Percentiles rank a stretch among this genome's conserved stretches.
Evolutionary conservation across 2,329 filamentous ascomycete species (phyloP).

Genomic region (Dactylellina drechsleri): DNA sequence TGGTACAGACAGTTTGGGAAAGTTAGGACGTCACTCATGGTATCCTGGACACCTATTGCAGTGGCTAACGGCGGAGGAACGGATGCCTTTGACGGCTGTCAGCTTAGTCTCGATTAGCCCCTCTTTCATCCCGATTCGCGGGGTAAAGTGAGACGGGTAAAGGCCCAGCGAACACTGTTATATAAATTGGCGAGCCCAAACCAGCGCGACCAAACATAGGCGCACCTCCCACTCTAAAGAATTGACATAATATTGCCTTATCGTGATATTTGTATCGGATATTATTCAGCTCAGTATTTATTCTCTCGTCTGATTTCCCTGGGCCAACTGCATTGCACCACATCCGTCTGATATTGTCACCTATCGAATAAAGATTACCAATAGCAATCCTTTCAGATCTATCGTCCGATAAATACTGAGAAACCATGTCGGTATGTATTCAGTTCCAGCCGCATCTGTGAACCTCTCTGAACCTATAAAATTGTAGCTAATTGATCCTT

Average conservation of each 20-base stretch:
- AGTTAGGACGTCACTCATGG: conserved; percentile 3
- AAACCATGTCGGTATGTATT: not conserved
- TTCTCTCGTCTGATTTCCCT: not conserved
- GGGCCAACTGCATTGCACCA: not conserved
- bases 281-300: too few relatives aligned
- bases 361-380: too few relatives aligned
- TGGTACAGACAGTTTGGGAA: conserved; percentile 3
- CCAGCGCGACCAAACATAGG: too few relatives aligned
- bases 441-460: too few relatives aligned
- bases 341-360: too few relatives aligned
- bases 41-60: not conserved
- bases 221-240: too few relatives aligned
- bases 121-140: conserved; percentile 14
- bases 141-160: conserved; percentile 11
- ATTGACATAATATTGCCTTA: too few relatives aligned
- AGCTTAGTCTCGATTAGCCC: conserved; percentile 16
- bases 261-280: too few relatives aligned
- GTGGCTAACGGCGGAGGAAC: conserved; percentile 13
- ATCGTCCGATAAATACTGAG: too few relatives aligned
- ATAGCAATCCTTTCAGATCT: too few relatives aligned
- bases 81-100: conserved; percentile 12
- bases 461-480: too few relatives aligned
- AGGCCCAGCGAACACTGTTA: not conserved
- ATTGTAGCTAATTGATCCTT: conserved; percentile 3
- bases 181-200: conserved; percentile 10